Evolutionary conservation across 2,329 filamentous ascomycete species (phyloP), one percentile per base, ranked within the genome.

Genomic region (Lachnum nothofagi): DNA sequence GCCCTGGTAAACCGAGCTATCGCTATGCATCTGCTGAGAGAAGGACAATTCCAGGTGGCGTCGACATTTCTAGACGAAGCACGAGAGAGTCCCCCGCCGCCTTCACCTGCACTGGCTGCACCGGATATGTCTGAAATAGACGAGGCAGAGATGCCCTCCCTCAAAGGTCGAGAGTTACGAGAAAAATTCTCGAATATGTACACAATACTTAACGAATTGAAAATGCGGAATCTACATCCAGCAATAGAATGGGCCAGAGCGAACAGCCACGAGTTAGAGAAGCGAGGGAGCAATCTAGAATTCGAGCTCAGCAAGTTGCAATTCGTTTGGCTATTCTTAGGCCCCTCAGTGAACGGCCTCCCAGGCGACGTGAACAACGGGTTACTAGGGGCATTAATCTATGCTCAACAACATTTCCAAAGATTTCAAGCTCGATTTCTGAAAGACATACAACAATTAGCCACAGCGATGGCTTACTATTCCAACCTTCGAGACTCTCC

Each of bases 231-330:
- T 59, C 77, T 97, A 1, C 68, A 78, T 0, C 88, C 90, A 0
- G 93, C 93, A 1, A 97, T 98, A 20, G 72, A 79, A 46, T 98
- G 93, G 93, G 88, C 93, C 0, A 75, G 82, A 31, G 65, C 76
- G 22, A 85, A 96, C 61, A 84, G 82, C 50, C 67, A 70, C 4
- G 74, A 82, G 22, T 76, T 98, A 2, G 89, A 95, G 62, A 77
- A 79, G 3, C 80, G 89, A 41, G 91, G 91, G 3, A 95, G 89
- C 62, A 95, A 95, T 60, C 79, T 98, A 2, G 91, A 97, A 65
- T 98, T 97, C 56, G 91, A 98, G 63, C 81, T 98, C 2, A 88
- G 85, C 69, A 86, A 89, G 56, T 75, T 97, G 16, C 89, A 95
- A 59, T 98, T 88, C 60, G 79, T 97, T 27, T 91, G 88, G 79